phyloP scores from a whole-genome alignment of 148 eudicot species.

The Rhododendron mucronatum region DNA sequence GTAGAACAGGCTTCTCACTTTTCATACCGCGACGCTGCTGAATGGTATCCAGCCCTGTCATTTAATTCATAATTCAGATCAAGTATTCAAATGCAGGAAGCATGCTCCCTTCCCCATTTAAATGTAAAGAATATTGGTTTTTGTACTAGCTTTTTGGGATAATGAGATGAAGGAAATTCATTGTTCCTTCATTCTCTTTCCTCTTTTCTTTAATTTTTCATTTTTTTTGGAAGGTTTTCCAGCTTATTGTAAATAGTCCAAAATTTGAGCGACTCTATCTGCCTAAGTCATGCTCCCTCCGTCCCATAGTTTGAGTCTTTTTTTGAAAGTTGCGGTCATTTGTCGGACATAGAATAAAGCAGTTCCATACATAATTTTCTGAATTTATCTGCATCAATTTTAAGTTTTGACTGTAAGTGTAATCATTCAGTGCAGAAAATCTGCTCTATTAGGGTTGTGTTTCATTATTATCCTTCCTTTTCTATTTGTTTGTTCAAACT shows the following conservation, averaged over 20 bases:
- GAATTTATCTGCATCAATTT: neutral
- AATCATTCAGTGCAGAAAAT: neutral
- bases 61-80: constrained; percentile 13
- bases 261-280: neutral
- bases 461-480: neutral
- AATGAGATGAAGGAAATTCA: neutral
- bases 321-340: neutral
- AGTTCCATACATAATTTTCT: neutral
- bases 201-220: neutral
- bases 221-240: neutral
- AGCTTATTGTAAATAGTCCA: neutral
- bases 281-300: neutral
- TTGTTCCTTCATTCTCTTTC: neutral
- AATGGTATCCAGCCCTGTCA: constrained; percentile 74
- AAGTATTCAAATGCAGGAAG: neutral
- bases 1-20: constrained; percentile 87
- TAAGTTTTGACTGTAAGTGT: neutral
- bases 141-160: neutral
- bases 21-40: constrained; percentile 77
- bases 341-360: neutral
- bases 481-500: neutral
- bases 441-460: neutral
- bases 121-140: neutral
- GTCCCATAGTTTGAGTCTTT: neutral
- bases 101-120: neutral